A percentile compares a stretch with the other conserved stretches of the same genome.
These are phyloP conservation scores for Gymnopilus dilepis DNA, from an alignment of 768 basidiomycete species.

Conservation along the genomic window DNA sequence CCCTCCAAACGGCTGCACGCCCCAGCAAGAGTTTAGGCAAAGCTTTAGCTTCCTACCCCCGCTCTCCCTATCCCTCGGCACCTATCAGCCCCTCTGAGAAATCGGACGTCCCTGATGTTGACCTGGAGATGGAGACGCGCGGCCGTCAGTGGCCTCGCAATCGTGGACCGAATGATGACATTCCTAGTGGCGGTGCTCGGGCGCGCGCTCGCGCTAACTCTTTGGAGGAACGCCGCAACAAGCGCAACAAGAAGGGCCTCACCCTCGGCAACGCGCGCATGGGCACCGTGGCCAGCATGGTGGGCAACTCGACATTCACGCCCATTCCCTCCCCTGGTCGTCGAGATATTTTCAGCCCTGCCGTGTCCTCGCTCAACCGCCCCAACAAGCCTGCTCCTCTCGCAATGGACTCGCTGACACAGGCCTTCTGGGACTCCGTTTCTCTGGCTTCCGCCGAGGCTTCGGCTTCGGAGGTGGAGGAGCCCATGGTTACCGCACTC, in stretches of 20 bases:
- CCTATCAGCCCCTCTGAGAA: slow-evolving; percentile 29
- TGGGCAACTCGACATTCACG: slow-evolving; percentile 18
- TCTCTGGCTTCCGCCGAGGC: slow-evolving; percentile 34
- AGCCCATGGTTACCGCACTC: slow-evolving; percentile 38
- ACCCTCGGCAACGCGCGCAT: slow-evolving; percentile 17
- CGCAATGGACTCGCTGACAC: slow-evolving; percentile 38
- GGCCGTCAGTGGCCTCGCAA: slow-evolving; percentile 24
- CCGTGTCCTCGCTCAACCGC: slow-evolving; percentile 30
- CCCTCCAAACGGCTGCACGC: slow-evolving; percentile 20
- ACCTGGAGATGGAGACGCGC: slow-evolving; percentile 21
- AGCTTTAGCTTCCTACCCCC: slow-evolving; percentile 40
- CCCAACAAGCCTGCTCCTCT: slow-evolving; percentile 41
- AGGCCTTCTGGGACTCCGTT: slow-evolving; percentile 53
- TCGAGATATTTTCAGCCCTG: slow-evolving; percentile 36
- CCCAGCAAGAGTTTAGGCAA: slow-evolving; percentile 30
- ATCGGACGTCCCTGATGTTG: slow-evolving; percentile 11
- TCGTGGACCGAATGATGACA: slow-evolving; percentile 17
- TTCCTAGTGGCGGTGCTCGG: slow-evolving; percentile 21
- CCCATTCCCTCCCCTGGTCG: slow-evolving; percentile 36
- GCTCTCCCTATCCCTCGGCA: slow-evolving; percentile 48
- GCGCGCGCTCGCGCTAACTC: slow-evolving; percentile 27
- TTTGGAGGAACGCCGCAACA: slow-evolving; percentile 22
- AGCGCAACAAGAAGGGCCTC: slow-evolving; percentile 28
- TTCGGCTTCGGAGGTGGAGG: slow-evolving; percentile 24
- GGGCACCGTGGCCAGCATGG: slow-evolving; percentile 3